Conservation (phyloP, 2,329 filamentous ascomycete species). For the Lasiodiplodia sp. region DNA sequence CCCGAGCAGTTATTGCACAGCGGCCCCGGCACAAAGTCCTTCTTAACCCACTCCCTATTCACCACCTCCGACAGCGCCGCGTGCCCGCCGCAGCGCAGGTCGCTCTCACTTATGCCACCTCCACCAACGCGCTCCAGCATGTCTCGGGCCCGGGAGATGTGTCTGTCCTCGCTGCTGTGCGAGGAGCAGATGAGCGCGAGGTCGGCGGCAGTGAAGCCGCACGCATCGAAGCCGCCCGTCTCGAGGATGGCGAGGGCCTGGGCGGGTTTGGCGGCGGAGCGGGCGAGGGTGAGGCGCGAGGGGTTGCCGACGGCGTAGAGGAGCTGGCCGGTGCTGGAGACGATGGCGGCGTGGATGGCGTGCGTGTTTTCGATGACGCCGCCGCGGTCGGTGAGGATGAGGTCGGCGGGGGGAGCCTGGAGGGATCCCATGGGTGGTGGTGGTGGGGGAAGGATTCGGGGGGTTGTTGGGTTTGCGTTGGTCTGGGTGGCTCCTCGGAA, state of each 20-base stretch:
- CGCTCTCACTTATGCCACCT: slow-evolving; percentile 42
- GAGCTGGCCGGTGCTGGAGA: slow-evolving; percentile 41
- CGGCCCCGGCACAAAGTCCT: slow-evolving; percentile 46
- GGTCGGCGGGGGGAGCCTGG: background rate
- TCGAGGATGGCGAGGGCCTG: slow-evolving; percentile 56
- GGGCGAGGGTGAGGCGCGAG: slow-evolving; percentile 50
- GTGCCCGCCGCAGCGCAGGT: slow-evolving; percentile 56
- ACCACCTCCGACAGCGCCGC: slow-evolving; percentile 35
- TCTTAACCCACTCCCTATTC: slow-evolving; percentile 50
- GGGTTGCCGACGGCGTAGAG: slow-evolving; percentile 53
- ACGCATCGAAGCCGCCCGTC: slow-evolving; percentile 46
- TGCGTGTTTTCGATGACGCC: slow-evolving; percentile 38
- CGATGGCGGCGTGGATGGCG: slow-evolving; percentile 46
- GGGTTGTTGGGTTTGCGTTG: background rate
- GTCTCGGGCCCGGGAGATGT: slow-evolving; percentile 46
- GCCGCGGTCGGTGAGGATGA: slow-evolving; percentile 9
- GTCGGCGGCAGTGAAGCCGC: slow-evolving; percentile 51
- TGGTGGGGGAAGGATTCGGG: no score
- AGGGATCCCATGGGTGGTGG: background rate
- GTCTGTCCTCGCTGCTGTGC: slow-evolving; percentile 54
- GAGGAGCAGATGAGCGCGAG: slow-evolving; percentile 58
- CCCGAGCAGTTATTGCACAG: slow-evolving; percentile 58
- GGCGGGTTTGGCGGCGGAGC: slow-evolving; percentile 57
- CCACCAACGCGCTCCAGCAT: slow-evolving; percentile 46
- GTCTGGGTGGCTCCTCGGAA: no score